Evolutionary conservation across 2,329 filamentous ascomycete species (phyloP).

Genomic region (Nigrospora oryzae): DNA sequence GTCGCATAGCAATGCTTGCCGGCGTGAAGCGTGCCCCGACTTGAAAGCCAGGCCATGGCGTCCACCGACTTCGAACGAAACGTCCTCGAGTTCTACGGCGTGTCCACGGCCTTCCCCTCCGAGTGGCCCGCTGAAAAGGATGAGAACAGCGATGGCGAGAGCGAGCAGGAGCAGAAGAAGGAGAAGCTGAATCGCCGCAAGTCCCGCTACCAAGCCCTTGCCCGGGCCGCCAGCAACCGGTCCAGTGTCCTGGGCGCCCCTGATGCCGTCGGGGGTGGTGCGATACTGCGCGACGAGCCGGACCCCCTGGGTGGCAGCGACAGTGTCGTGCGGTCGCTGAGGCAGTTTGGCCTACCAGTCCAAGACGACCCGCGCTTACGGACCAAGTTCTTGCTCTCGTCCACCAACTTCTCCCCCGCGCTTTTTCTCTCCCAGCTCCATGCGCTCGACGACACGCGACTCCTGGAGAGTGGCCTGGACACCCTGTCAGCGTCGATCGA

Average conservation of each 20-base stretch:
- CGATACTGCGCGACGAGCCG: conserved; percentile 83
- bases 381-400: conserved; percentile 84
- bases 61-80: conserved; percentile 68
- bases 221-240: conserved; percentile 62
- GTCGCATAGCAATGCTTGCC: too few species aligned
- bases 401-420: conserved; percentile 87
- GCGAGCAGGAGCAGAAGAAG: conserved; percentile 42
- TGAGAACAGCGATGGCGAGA: conserved; percentile 58
- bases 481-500: conserved; percentile 87
- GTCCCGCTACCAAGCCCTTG: conserved; percentile 78
- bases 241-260: conserved; percentile 59
- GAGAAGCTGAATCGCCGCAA: conserved; percentile 51
- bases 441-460: conserved; percentile 72
- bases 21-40: too few species aligned
- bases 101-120: conserved; percentile 67
- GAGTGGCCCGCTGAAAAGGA: conserved; percentile 77
- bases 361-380: conserved; percentile 76
- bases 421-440: conserved; percentile 91
- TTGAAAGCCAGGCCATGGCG: conserved; percentile 9
- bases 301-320: conserved; percentile 85
- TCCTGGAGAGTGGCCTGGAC: conserved; percentile 73
- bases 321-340: conserved; percentile 76
- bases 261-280: conserved; percentile 55
- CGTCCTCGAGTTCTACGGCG: conserved; percentile 83
- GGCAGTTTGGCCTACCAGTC: conserved; percentile 66